A percentile compares a stretch with the other conserved stretches of the same genome.
These are phyloP conservation scores for Rutstroemia sp. DNA, from an alignment of 2,329 filamentous ascomycete species.

Conservation along the genomic window DNA sequence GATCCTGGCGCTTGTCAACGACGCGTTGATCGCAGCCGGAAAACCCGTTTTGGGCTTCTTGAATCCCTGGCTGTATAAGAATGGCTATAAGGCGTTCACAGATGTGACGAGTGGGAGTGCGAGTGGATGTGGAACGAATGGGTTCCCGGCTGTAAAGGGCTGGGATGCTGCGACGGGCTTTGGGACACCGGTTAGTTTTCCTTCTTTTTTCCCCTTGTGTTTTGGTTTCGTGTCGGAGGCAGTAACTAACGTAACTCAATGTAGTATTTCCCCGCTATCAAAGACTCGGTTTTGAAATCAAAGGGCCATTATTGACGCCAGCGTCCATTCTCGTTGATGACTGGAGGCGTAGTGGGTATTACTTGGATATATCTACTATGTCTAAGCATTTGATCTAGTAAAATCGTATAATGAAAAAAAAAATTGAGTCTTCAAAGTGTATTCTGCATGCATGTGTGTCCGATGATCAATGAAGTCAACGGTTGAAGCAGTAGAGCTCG, in stretches of 20 bases:
- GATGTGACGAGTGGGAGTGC: conserved; percentile 34
- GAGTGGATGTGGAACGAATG: conserved; percentile 30
- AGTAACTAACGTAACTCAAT: too few relatives aligned
- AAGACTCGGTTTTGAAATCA: not conserved
- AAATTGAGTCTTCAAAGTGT: too few relatives aligned
- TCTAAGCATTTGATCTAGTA: not conserved
- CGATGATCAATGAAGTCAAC: too few relatives aligned
- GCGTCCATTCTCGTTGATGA: not conserved
- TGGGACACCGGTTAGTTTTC: conserved; percentile 26
- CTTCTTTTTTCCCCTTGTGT: not conserved
- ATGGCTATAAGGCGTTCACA: conserved; percentile 31
- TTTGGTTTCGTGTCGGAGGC: too few relatives aligned
- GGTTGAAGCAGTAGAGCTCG: too few relatives aligned
- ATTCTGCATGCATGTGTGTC: too few relatives aligned
- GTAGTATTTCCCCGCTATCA: conserved; percentile 6
- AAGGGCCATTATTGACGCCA: not conserved
- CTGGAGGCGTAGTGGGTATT: not conserved
- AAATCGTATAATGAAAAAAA: not conserved
- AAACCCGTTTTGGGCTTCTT: conserved; percentile 36
- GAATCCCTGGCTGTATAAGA: conserved; percentile 36
- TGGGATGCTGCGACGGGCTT: conserved; percentile 34
- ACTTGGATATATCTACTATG: not conserved
- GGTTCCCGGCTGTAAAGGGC: conserved; percentile 25
- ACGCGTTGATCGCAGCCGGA: conserved; percentile 47
- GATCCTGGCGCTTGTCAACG: conserved; percentile 54